A percentile compares a stretch with the other conserved stretches of the same genome.
Evolutionary conservation across 176 grass and related monocot species (phyloP).

Genomic region (Oryza nivara): DNA sequence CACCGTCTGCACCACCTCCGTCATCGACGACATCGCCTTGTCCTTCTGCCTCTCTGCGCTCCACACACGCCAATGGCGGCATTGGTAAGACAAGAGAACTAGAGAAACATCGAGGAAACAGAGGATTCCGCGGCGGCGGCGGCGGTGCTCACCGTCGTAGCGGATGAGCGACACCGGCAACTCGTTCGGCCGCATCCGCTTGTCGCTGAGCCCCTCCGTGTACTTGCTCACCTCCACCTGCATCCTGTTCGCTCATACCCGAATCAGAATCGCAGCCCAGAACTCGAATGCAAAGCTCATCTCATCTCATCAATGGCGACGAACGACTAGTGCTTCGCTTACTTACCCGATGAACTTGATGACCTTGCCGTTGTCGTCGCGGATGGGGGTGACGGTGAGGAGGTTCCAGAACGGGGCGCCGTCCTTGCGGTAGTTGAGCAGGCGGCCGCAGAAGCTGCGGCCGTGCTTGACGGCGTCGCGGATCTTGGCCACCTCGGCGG

Average conservation of each 20-base stretch:
- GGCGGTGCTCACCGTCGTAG: conserved; percentile 72
- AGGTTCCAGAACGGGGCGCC: conserved; percentile 92
- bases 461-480: conserved; percentile 69
- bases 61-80: too few relatives aligned
- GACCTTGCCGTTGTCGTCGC: conserved; percentile 73
- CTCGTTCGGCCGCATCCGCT: conserved; percentile 85
- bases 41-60: conserved; percentile 83
- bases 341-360: conserved; percentile 95
- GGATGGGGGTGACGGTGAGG: conserved; percentile 90
- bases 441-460: conserved; percentile 79
- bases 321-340: too few relatives aligned
- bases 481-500: conserved; percentile 71
- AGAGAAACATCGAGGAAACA: background rate
- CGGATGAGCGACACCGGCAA: conserved; percentile 94
- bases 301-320: background rate
- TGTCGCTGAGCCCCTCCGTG: conserved; percentile 92
- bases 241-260: conserved; percentile 54
- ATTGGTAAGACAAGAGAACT: background rate
- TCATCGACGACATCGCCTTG: conserved; percentile 86
- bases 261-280: conserved; percentile 10
- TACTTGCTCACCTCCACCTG: conserved; percentile 99
- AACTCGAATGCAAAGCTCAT: background rate
- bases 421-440: conserved; percentile 95
- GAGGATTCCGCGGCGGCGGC: background rate
- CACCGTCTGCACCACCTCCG: conserved; percentile 89